Evolutionary conservation across 495 filamentous ascomycete species (phyloP).

Genomic region (Trichoderma erinaceum): DNA sequence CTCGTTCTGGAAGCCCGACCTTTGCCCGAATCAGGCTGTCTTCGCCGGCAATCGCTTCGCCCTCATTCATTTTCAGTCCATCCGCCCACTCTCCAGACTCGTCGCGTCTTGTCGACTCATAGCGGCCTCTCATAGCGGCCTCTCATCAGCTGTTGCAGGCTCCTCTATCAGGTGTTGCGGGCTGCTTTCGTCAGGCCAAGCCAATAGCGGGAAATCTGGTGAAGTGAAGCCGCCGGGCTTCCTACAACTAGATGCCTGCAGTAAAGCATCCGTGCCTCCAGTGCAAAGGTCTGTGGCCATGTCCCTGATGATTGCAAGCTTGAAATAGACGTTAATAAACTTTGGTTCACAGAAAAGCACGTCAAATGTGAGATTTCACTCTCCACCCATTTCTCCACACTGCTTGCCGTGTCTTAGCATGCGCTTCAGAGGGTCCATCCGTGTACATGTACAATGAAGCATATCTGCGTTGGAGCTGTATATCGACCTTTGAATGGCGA

Average conservation of each 20-base stretch:
- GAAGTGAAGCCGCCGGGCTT: neutral
- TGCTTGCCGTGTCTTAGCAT: neutral
- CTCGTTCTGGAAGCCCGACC: neutral
- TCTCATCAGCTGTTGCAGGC: too few relatives aligned
- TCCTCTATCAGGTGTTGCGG: too few relatives aligned
- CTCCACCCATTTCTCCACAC: too few relatives aligned
- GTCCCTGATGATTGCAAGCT: neutral
- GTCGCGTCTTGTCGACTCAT: neutral
- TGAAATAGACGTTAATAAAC: neutral
- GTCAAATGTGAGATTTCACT: slow-evolving; percentile 11
- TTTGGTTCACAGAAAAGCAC: neutral
- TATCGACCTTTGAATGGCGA: neutral
- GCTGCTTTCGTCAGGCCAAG: neutral
- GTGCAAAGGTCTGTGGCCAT: slow-evolving; percentile 10
- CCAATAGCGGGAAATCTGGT: neutral
- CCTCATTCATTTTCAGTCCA: neutral
- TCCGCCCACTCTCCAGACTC: neutral
- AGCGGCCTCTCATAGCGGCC: neutral
- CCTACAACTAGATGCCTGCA: neutral
- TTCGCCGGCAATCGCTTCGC: neutral
- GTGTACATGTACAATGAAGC: neutral
- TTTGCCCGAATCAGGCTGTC: slow-evolving; percentile 5
- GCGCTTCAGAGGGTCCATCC: neutral
- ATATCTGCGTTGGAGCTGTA: neutral
- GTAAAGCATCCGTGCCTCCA: slow-evolving; percentile 13